phyloP scores from a whole-genome alignment of 192 early-diverging fungal genomes.

The Entophlyctis luteolus region DNA sequence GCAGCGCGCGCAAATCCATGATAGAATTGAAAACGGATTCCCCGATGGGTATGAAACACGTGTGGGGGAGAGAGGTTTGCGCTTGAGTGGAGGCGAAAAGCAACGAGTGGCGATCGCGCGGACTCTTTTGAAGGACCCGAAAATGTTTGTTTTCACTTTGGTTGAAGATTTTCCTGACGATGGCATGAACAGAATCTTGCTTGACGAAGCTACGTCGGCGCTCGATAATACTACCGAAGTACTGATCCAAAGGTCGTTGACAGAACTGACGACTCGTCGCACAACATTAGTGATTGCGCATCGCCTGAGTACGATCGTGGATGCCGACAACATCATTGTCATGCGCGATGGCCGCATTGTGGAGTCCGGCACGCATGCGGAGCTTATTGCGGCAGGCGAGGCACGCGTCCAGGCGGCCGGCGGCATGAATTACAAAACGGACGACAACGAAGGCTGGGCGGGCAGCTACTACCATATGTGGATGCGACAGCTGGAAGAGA shows the following conservation, averaged over 20 bases:
- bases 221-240: conserved; percentile 79
- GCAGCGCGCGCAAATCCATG: conserved; percentile 75
- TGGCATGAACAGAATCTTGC: conserved; percentile 60
- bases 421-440: conserved; percentile 27
- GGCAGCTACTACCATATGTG: conserved; percentile 88
- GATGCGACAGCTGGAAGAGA: conserved; percentile 77
- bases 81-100: conserved; percentile 90
- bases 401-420: conserved; percentile 1
- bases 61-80: conserved; percentile 55
- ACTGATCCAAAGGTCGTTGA: conserved; percentile 79
- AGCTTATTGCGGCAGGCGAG: conserved; percentile 55
- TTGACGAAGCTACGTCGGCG: conserved; percentile 93
- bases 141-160: conserved; percentile 24
- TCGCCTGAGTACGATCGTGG: conserved; percentile 74
- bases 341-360: conserved; percentile 77
- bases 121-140: conserved; percentile 68
- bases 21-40: conserved; percentile 64
- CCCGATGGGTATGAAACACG: conserved; percentile 63
- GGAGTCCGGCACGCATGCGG: conserved; percentile 76
- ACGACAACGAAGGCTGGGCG: conserved; percentile 24
- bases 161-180: neutral
- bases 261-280: conserved; percentile 69
- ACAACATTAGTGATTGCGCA: conserved; percentile 75
- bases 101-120: conserved; percentile 83
- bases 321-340: conserved; percentile 78